A percentile compares a stretch with the other conserved stretches of the same genome.
phyloP scores from a whole-genome alignment of 169 alveolate genomes.

The Cyclospora cayetanensis region DNA sequence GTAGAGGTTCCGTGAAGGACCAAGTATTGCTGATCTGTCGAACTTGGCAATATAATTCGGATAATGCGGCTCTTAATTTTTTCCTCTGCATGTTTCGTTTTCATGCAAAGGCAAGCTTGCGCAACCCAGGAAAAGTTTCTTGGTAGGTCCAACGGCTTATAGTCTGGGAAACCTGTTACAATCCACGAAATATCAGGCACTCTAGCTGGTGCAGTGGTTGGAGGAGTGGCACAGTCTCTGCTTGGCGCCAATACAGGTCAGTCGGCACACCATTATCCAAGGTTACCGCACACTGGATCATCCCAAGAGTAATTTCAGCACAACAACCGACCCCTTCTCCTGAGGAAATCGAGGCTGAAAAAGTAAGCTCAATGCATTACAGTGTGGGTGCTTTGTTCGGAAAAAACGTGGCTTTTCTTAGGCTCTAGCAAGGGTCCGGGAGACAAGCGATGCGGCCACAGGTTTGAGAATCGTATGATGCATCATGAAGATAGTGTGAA shows the following conservation, averaged over 20 bases:
- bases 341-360: neutral
- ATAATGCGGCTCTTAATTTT: too few species aligned
- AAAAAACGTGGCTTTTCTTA: neutral
- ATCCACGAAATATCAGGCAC: neutral
- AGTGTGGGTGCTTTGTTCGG: neutral
- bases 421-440: neutral
- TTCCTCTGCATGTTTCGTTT: neutral
- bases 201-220: slow-evolving; percentile 2
- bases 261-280: too few species aligned
- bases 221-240: slow-evolving; percentile 2
- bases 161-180: neutral
- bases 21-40: neutral
- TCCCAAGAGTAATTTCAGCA: neutral
- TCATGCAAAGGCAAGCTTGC: neutral
- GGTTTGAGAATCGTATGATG: neutral
- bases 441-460: neutral
- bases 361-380: neutral
- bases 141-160: neutral
- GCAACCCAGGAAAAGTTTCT: neutral
- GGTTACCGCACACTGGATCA: too few species aligned
- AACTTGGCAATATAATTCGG: neutral
- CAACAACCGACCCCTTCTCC: neutral
- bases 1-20: neutral
- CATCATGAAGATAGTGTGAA: neutral
- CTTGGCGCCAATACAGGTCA: neutral